Evolutionary conservation across 352 stramenopile genomes (phyloP).

Genomic region (Pilasporangium apinafurcum): DNA sequence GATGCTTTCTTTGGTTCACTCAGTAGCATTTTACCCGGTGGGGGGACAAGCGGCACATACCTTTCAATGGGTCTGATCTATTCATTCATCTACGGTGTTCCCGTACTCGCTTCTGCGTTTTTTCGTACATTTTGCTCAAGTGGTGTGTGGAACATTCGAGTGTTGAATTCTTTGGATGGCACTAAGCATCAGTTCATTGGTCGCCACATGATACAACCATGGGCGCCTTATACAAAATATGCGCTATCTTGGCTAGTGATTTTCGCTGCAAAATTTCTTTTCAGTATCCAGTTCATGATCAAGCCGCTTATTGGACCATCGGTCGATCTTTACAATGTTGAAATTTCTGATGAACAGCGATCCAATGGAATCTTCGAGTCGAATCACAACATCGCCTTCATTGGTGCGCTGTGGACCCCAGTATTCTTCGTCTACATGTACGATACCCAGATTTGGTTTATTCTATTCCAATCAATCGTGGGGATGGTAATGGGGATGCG

Average conservation of each 20-base stretch:
- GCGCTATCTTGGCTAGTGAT: slow-evolving; percentile 64
- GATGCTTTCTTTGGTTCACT: slow-evolving; percentile 31
- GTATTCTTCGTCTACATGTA: slow-evolving; percentile 85
- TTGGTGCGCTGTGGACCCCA: slow-evolving; percentile 64
- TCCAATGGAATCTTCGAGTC: slow-evolving; percentile 48
- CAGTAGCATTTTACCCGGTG: slow-evolving; percentile 36
- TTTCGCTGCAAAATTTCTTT: slow-evolving; percentile 74
- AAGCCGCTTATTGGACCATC: slow-evolving; percentile 67
- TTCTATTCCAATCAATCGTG: slow-evolving; percentile 71
- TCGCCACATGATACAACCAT: slow-evolving; percentile 61
- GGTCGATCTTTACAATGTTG: slow-evolving; percentile 68
- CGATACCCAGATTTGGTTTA: slow-evolving; percentile 86
- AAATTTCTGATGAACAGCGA: slow-evolving; percentile 19
- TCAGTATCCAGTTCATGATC: slow-evolving; percentile 80
- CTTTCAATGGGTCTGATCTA: slow-evolving; percentile 58
- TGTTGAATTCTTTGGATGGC: slow-evolving; percentile 61
- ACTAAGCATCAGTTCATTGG: slow-evolving; percentile 74
- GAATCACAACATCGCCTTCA: slow-evolving; percentile 78
- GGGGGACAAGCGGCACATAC: slow-evolving; percentile 41
- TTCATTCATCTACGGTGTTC: slow-evolving; percentile 50
- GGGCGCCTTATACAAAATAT: slow-evolving; percentile 55
- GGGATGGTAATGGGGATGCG: slow-evolving; percentile 68
- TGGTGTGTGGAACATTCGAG: slow-evolving; percentile 48
- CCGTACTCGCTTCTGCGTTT: slow-evolving; percentile 35
- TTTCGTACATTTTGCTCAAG: slow-evolving; percentile 48